Evolutionary conservation across 176 grass and related monocot genomes (phyloP).

Genomic region (Pontederia crassipes): DNA sequence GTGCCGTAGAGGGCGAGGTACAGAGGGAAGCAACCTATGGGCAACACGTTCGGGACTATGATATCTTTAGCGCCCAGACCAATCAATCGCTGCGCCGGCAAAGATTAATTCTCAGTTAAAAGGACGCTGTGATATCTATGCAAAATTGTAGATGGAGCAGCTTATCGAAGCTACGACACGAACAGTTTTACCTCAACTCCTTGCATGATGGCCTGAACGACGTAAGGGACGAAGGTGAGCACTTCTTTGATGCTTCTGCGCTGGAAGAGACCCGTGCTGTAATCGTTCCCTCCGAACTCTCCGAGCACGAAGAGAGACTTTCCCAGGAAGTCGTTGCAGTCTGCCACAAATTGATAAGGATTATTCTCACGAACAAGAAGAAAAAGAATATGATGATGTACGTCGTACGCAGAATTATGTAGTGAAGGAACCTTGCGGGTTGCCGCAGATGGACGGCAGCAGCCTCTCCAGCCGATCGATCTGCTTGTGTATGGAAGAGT

Average conservation of each 20-base stretch:
- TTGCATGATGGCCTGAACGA: conserved; percentile 26
- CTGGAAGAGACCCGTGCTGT: conserved; percentile 58
- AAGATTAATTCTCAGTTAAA: no score
- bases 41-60: conserved; percentile 40
- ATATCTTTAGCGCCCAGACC: conserved; percentile 46
- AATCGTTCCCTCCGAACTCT: conserved; percentile 64
- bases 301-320: conserved; percentile 48
- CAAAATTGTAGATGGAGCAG: no score
- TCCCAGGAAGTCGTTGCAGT: conserved; percentile 27
- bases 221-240: conserved; percentile 34
- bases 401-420: background rate
- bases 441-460: conserved; percentile 32
- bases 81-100: conserved; percentile 34
- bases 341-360: background rate
- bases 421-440: conserved; percentile 5
- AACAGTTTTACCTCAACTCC: conserved; percentile 27
- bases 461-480: conserved; percentile 32
- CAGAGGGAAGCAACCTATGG: conserved; percentile 64
- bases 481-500: conserved; percentile 23
- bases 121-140: no score
- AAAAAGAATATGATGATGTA: background rate
- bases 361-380: background rate
- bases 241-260: conserved; percentile 33
- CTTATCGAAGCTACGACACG: background rate
- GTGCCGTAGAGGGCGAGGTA: conserved; percentile 43